Conservation (phyloP, 2,329 filamentous ascomycete genomes). For the Magnaporthales sp. region DNA sequence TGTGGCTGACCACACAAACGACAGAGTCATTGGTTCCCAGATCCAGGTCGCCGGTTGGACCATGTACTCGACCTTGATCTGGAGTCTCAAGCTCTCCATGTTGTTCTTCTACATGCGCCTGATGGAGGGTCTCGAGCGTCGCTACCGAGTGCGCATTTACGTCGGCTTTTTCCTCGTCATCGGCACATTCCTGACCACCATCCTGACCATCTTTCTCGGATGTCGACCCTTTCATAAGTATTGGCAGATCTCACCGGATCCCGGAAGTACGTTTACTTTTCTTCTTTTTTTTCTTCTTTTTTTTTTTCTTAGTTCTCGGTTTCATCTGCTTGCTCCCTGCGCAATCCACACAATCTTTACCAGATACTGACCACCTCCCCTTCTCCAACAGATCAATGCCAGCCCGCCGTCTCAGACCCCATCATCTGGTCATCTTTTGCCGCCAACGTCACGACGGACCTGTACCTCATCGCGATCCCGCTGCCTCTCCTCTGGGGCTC, state of each 20-base stretch:
- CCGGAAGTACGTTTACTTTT: slow-evolving; percentile 22
- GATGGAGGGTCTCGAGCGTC: slow-evolving; percentile 16
- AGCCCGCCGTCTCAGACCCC: slow-evolving; percentile 23
- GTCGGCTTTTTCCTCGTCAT: slow-evolving; percentile 24
- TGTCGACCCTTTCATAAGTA: slow-evolving; percentile 26
- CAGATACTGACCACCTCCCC: background rate
- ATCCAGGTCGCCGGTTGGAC: slow-evolving; percentile 45
- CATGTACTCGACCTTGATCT: slow-evolving; percentile 41
- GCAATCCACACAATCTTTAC: too few relatives aligned
- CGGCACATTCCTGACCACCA: slow-evolving; percentile 21
- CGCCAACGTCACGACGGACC: slow-evolving; percentile 39
- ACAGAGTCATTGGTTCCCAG: slow-evolving; percentile 39
- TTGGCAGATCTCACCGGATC: slow-evolving; percentile 33
- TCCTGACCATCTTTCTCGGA: slow-evolving; percentile 24
- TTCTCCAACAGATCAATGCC: slow-evolving; percentile 28
- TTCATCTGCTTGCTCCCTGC: too few relatives aligned
- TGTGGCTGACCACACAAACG: slow-evolving; percentile 28
- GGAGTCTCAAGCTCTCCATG: slow-evolving; percentile 44
- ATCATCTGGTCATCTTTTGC: slow-evolving; percentile 35
- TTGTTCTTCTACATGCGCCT: slow-evolving; percentile 44
- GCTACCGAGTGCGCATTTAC: slow-evolving; percentile 19
- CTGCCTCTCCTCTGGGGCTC: slow-evolving; percentile 32
- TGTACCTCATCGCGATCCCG: slow-evolving; percentile 46
- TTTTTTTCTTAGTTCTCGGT: background rate
- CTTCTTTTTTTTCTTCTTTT: background rate